These are phyloP conservation scores for Salix arbutifolia DNA, from an alignment of 345 rosid genomes.

Conservation along the genomic window DNA sequence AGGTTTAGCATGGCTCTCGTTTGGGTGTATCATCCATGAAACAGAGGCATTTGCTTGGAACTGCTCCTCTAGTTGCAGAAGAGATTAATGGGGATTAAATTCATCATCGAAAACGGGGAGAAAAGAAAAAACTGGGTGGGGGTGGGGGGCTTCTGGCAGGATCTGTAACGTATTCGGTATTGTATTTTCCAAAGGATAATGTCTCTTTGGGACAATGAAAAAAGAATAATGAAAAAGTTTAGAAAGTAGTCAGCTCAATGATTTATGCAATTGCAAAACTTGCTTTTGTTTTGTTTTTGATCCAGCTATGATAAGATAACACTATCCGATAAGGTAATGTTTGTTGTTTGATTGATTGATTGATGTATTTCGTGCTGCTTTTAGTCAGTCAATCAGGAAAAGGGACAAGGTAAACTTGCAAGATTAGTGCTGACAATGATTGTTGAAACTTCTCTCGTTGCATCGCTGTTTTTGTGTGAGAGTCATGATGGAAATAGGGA, in stretches of 20 bases:
- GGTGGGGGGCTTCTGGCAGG: too few species aligned
- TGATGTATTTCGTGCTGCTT: not conserved
- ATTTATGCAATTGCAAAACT: constrained; percentile 18
- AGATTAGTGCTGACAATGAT: constrained; percentile 37
- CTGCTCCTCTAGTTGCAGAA: not conserved
- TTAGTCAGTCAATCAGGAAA: constrained; percentile 7
- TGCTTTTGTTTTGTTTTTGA: constrained; percentile 1
- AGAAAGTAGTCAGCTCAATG: constrained; percentile 12
- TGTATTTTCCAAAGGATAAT: not conserved
- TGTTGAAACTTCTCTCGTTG: constrained; percentile 24
- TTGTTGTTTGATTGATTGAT: constrained; percentile 31
- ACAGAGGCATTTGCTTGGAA: not conserved
- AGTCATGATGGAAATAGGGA: constrained; percentile 19
- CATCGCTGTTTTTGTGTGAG: constrained; percentile 9
- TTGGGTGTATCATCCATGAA: not conserved
- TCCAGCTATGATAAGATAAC: not conserved
- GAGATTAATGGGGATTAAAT: not conserved
- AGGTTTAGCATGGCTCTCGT: not conserved
- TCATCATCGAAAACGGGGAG: not conserved
- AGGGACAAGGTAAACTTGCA: constrained; percentile 31
- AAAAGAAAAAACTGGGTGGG: too few species aligned
- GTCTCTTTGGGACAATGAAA: too few species aligned
- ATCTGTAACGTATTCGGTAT: not conserved
- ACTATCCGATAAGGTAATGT: constrained; percentile 32
- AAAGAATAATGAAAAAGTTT: not conserved